These are phyloP conservation scores for Sphagnum contortum DNA, from an alignment of 225 moss, liverwort and hornwort genomes.

Conservation along the genomic window DNA sequence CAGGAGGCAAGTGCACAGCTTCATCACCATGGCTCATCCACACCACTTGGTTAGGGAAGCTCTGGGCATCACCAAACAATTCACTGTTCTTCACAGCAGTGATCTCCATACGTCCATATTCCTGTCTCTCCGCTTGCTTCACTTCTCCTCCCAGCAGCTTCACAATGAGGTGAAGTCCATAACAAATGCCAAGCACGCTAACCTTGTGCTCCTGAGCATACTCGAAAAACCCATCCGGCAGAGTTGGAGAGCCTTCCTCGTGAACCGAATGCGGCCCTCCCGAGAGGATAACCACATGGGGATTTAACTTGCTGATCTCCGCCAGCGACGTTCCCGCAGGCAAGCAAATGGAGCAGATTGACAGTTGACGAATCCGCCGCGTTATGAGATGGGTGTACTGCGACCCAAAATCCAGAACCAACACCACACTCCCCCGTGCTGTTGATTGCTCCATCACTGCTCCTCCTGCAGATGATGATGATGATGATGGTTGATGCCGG, in stretches of 20 bases:
- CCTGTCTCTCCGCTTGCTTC: conserved; percentile 66
- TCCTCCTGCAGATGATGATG: too few species aligned
- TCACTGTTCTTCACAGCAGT: conserved; percentile 34
- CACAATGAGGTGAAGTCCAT: conserved; percentile 77
- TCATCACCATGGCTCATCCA: conserved; percentile 99
- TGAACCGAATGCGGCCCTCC: conserved; percentile 86
- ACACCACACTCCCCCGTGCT: conserved; percentile 32
- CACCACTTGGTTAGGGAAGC: conserved; percentile 42
- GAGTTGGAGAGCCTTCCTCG: conserved; percentile 62
- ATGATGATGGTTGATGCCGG: too few species aligned
- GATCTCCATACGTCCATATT: conserved; percentile 84
- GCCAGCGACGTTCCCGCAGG: conserved; percentile 50
- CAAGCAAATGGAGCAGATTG: conserved; percentile 50
- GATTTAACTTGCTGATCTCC: conserved; percentile 35
- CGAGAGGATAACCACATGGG: conserved; percentile 53
- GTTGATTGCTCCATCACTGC: conserved; percentile 16
- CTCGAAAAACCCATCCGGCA: conserved; percentile 62
- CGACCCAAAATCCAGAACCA: conserved; percentile 74
- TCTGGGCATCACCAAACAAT: conserved; percentile 34
- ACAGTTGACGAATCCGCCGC: conserved; percentile 49
- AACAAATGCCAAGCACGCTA: conserved; percentile 69
- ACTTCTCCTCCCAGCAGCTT: conserved; percentile 75
- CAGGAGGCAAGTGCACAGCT: conserved; percentile 58
- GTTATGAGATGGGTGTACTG: conserved; percentile 79
- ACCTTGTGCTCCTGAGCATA: conserved; percentile 31